phyloP scores from a whole-genome alignment of 441 rosid species.

The Dalechampia spathulata region DNA sequence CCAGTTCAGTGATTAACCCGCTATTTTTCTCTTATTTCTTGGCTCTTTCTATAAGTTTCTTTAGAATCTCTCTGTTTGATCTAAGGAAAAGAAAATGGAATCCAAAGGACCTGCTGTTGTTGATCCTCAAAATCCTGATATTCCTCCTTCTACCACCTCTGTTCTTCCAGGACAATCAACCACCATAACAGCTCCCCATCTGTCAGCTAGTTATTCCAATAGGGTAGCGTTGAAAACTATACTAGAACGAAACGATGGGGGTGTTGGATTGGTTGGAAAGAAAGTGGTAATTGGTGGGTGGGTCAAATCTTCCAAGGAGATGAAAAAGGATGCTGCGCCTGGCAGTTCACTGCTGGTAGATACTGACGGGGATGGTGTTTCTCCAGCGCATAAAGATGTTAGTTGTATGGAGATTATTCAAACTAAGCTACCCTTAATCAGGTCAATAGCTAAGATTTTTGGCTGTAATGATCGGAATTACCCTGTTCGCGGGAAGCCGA shows the following conservation, averaged over 20 bases:
- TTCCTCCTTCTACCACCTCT: conserved; percentile 7
- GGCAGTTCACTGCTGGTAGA: not conserved
- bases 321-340: conserved; percentile 28
- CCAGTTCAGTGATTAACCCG: not conserved
- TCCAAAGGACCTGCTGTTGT: not conserved
- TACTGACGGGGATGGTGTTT: not conserved
- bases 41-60: conserved; percentile 3
- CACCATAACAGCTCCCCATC: not conserved
- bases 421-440: conserved; percentile 54
- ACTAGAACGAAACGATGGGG: conserved; percentile 42
- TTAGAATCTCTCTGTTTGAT: conserved; percentile 1
- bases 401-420: conserved; percentile 66
- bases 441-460: conserved; percentile 48
- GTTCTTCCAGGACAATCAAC: not conserved
- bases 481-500: conserved; percentile 36
- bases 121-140: not conserved
- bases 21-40: not conserved
- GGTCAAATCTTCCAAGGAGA: conserved; percentile 67
- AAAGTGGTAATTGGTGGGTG: conserved; percentile 78
- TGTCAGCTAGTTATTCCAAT: conserved; percentile 43
- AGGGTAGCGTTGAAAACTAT: conserved; percentile 54
- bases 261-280: conserved; percentile 36
- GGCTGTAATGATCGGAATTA: conserved; percentile 18
- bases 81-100: conserved; percentile 25
- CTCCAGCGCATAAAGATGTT: conserved; percentile 23